Evolutionary conservation across 805 yeast genomes (phyloP).

Genomic region (Komagataella pastoris): DNA sequence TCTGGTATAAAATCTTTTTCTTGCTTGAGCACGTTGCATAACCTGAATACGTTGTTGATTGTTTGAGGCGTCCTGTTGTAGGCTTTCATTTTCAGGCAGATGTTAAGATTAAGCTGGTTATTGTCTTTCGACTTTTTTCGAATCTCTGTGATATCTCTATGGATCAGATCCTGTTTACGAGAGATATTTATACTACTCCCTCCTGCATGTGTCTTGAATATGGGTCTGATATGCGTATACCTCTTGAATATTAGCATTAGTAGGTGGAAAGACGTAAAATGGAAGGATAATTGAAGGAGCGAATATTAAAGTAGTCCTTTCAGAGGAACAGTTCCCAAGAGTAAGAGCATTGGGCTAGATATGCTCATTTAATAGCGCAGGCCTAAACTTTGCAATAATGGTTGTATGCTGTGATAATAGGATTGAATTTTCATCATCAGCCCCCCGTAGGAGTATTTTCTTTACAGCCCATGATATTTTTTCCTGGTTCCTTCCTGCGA

Average conservation of each 20-base stretch:
- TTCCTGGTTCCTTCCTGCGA: background rate
- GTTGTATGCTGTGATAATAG: background rate
- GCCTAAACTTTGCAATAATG: background rate
- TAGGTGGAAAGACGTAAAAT: background rate
- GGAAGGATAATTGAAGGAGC: background rate
- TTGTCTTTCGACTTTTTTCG: background rate
- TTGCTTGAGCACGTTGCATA: background rate
- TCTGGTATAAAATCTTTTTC: background rate
- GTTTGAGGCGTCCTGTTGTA: background rate
- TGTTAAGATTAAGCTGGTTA: background rate
- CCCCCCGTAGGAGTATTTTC: too few species aligned
- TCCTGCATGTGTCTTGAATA: background rate
- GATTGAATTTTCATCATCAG: background rate
- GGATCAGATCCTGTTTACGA: background rate
- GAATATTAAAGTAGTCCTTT: background rate
- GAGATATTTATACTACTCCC: background rate
- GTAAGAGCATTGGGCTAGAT: background rate
- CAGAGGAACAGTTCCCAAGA: background rate
- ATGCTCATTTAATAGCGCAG: background rate
- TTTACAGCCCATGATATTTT: too few species aligned
- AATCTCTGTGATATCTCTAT: background rate
- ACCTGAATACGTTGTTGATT: background rate
- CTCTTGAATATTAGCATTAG: background rate
- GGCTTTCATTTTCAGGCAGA: background rate
- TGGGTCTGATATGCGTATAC: background rate